Evolutionary conservation across 2,329 filamentous ascomycete genomes (phyloP), one percentile per base, ranked within the genome.

Genomic region (Chlorencoelia australis): DNA sequence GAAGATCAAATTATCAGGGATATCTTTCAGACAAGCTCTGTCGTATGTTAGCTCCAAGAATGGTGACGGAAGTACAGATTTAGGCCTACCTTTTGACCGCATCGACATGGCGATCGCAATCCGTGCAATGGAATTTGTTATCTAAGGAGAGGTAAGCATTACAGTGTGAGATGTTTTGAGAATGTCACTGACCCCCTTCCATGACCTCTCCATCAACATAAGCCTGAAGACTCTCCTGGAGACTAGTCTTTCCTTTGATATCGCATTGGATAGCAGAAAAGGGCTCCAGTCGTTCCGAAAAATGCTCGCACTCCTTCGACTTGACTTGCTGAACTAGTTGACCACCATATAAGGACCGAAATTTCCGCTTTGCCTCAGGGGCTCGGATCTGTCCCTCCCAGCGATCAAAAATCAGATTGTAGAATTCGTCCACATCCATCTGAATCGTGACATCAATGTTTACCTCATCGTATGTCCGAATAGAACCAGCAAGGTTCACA

Each of bases 341-440:
- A 4, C 91, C 91, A 0, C 88, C 87, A 53, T 91, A 98, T 52
- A 96, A 91, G 0, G 79, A 79, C 33, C 82, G 75, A 46, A 98
- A 81, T 15, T 61, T 64, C 45, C 74, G 77, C 59, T 84, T 94
- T 21, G 76, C 74, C n/a, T 76, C 69, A 2, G 67, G 60, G 7
- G 72, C 70, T 13, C 71, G 59, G 46, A 96, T 75, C 52, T 94
- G 85, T 7, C 75, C 73, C 55, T 98, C 93, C 73, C 87, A 87
- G 17, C 87, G 75, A 57, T 94, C 87, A 50, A 96, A 91, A 0
- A 98, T 70, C 4, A 94, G 70, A 52, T 91, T 94, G 64, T 93
- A 96, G 56, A 96, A 98, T 56, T 95, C 88, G 49, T 96, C 91
- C 4, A 95, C 91, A 55, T 98, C 91, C 85, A 98, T 96, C 59